Base-by-base conservation (phyloP, 2,329 filamentous ascomycete genomes). In the Penicillium sp. region DNA sequence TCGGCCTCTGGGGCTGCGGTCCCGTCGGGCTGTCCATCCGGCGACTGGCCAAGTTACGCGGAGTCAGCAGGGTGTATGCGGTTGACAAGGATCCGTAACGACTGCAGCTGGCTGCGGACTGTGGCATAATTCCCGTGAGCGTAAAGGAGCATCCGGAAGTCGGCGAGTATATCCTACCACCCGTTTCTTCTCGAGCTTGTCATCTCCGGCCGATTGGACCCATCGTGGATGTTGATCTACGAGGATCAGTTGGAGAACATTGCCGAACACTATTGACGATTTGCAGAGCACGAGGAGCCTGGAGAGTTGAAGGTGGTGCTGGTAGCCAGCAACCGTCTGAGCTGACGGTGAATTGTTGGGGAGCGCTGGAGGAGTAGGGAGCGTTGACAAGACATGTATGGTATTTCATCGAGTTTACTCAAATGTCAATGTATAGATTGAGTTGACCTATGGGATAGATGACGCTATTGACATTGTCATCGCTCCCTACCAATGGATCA, bases 1-100 rank as follows among this genome's bases (percentile, higher is more conserved):
- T 74, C 1, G 72, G 67, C 10, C 71, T 74, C 15, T 74, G 72
- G 72, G 72, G 72, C 14, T 73, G 68, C 54, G 72, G 72, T 11
- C 67, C 71, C 1, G 64, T 74, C 10, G 72, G 72, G 1, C 65
- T 74, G 4, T 71, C 70, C 0, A 67, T 70, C 37, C 70, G 73
- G 57, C 63, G 66, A 17, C 63, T 75, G 12, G 63, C 72, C 17
- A 66, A 61, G 54, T 43, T 74, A 5, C 67, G 70, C 17, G 73
- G 72, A 2, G 73, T 72, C 15, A 66, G 60, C 31, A 72, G 67
- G 54, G 66, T 76, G 1, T 75, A 73, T 58, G 74, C 69, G 8
- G 61, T 76, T 17, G 74, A 76, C 62, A 71, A 69, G 22, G 72
- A 75, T 55, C 54, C 63, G 3, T 41, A 67, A 14, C 68, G 74